phyloP scores from a whole-genome alignment of 2,329 filamentous ascomycete species.

The Capronia epimyces region DNA sequence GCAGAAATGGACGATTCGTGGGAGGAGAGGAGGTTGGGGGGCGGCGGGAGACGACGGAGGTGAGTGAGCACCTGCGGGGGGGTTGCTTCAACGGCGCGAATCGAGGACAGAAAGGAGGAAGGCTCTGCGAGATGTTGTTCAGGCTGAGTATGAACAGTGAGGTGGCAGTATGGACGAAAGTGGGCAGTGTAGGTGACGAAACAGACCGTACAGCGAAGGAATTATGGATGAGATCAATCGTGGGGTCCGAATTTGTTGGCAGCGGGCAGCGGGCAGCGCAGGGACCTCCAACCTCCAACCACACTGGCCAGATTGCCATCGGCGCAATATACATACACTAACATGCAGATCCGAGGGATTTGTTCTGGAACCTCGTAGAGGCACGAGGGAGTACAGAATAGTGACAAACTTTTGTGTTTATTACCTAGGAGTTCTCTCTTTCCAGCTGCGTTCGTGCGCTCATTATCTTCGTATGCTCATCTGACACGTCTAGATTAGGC shows the following conservation, averaged over 20 bases:
- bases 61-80: neutral
- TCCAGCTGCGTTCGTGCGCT: neutral
- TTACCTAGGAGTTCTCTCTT: too few species aligned
- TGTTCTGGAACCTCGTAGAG: too few species aligned
- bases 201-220: neutral
- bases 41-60: neutral
- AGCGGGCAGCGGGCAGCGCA: neutral
- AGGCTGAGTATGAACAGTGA: neutral
- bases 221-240: conserved; percentile 16
- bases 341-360: too few species aligned
- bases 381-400: too few species aligned
- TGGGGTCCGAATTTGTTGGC: conserved; percentile 16
- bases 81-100: neutral
- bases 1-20: neutral
- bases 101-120: neutral
- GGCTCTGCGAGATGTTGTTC: neutral
- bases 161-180: conserved; percentile 2
- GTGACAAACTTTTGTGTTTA: too few species aligned
- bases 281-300: too few species aligned
- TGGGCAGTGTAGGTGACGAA: neutral
- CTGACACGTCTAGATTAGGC: neutral
- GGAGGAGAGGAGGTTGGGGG: neutral
- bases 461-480: neutral
- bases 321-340: too few species aligned
- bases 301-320: too few species aligned